phyloP scores from a whole-genome alignment of 2,329 filamentous ascomycete genomes.

The Penicillium palitans region DNA sequence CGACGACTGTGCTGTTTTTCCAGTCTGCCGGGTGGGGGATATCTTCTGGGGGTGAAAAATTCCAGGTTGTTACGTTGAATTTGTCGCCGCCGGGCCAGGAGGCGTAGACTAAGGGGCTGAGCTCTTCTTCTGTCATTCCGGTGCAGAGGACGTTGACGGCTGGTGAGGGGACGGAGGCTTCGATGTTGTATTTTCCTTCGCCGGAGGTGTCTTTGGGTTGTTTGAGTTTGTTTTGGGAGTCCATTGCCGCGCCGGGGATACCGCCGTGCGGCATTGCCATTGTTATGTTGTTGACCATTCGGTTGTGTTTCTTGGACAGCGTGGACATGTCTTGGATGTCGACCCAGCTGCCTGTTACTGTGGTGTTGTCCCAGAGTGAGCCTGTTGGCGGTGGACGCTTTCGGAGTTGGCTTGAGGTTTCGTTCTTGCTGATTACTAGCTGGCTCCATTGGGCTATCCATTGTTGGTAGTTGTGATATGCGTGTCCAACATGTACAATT shows the following conservation, averaged over 20 bases:
- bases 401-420: constrained; percentile 42
- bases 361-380: constrained; percentile 71
- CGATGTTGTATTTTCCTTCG: constrained; percentile 67
- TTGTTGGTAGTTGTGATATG: constrained; percentile 66
- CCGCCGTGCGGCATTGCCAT: constrained; percentile 75
- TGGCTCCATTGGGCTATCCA: constrained; percentile 60
- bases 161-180: constrained; percentile 69
- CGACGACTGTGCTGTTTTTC: constrained; percentile 61
- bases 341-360: constrained; percentile 69
- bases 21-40: constrained; percentile 44
- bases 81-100: constrained; percentile 53
- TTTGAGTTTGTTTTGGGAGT: constrained; percentile 64
- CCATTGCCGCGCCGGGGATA: constrained; percentile 63
- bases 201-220: constrained; percentile 67
- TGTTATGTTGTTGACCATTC: constrained; percentile 73
- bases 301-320: constrained; percentile 51
- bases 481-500: constrained; percentile 67
- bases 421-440: constrained; percentile 48
- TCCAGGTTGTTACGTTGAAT: constrained; percentile 34
- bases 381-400: constrained; percentile 61
- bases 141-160: constrained; percentile 72
- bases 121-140: constrained; percentile 60
- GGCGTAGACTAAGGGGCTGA: constrained; percentile 65
- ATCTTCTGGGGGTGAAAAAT: constrained; percentile 32
- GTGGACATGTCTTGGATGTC: constrained; percentile 57